Conservation (phyloP, 805 yeast genomes). For the Sugiyamaella americana region DNA sequence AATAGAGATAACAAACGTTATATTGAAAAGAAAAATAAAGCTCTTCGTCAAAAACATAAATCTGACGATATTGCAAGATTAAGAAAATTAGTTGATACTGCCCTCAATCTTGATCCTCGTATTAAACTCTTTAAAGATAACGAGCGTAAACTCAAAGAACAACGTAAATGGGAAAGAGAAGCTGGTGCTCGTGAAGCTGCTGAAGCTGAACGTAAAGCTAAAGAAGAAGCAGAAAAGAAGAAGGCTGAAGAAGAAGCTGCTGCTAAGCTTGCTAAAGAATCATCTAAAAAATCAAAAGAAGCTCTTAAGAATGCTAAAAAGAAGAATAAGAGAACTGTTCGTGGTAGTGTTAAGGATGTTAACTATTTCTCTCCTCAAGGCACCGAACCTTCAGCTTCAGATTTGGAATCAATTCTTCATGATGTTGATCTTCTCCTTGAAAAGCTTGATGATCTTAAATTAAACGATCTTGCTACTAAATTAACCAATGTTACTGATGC, state of each 20-base stretch:
- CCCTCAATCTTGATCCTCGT: slow-evolving; percentile 88
- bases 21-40: slow-evolving; percentile 94
- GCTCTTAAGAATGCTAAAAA: slow-evolving; percentile 83
- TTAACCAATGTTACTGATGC: slow-evolving; percentile 50
- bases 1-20: slow-evolving; percentile 99
- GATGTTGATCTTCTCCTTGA: slow-evolving; percentile 79
- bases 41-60: slow-evolving; percentile 95
- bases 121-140: slow-evolving; percentile 87
- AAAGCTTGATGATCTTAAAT: slow-evolving; percentile 68
- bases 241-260: slow-evolving; percentile 68
- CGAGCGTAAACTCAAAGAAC: slow-evolving; percentile 91
- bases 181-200: slow-evolving; percentile 97
- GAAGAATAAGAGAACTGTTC: slow-evolving; percentile 89
- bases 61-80: slow-evolving; percentile 93
- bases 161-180: slow-evolving; percentile 94
- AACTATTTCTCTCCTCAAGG: slow-evolving; percentile 75
- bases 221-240: slow-evolving; percentile 82
- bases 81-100: slow-evolving; percentile 80
- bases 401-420: slow-evolving; percentile 39
- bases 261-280: slow-evolving; percentile 58
- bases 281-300: slow-evolving; percentile 92
- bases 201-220: slow-evolving; percentile 78
- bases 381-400: slow-evolving; percentile 58
- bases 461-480: slow-evolving; percentile 68
- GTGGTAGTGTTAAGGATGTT: slow-evolving; percentile 75